A percentile compares a stretch with the other conserved stretches of the same genome.
Evolutionary conservation across 306 rosid species (phyloP).

Genomic region (Nissolia schottii): DNA sequence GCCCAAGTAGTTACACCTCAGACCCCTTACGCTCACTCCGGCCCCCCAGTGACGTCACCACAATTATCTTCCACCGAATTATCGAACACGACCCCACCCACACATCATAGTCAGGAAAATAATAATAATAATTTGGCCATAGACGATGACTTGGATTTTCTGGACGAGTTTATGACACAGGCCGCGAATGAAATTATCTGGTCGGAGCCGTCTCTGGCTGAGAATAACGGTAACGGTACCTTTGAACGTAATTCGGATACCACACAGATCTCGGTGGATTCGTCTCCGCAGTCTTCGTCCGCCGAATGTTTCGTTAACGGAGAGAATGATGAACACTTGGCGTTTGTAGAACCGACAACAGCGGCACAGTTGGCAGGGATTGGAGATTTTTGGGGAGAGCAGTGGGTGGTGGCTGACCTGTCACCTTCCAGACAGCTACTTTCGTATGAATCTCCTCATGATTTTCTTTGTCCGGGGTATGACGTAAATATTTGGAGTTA

Average conservation of each 20-base stretch:
- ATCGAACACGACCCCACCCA: background rate
- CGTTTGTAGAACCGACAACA: background rate
- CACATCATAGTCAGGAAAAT: background rate
- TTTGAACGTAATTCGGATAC: background rate
- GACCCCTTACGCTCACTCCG: background rate
- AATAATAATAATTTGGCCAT: background rate
- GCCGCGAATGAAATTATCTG: background rate
- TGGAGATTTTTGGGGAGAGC: background rate
- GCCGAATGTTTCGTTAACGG: background rate
- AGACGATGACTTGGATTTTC: background rate
- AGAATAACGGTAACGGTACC: background rate
- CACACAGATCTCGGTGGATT: background rate
- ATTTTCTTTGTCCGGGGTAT: background rate
- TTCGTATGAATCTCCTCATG: background rate
- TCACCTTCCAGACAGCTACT: slow-evolving; percentile 5
- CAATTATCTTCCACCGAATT: background rate
- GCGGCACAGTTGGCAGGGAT: too few relatives aligned
- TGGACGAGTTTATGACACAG: background rate
- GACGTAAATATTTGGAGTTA: background rate
- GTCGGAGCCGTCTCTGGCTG: background rate
- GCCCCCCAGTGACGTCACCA: background rate
- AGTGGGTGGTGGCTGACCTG: background rate
- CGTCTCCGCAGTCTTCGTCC: background rate
- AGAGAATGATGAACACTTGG: background rate
- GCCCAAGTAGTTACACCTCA: background rate